These are phyloP conservation scores for Aspergillus pseudotamarii DNA, from an alignment of 2,329 filamentous ascomycete species.

Conservation along the genomic window DNA sequence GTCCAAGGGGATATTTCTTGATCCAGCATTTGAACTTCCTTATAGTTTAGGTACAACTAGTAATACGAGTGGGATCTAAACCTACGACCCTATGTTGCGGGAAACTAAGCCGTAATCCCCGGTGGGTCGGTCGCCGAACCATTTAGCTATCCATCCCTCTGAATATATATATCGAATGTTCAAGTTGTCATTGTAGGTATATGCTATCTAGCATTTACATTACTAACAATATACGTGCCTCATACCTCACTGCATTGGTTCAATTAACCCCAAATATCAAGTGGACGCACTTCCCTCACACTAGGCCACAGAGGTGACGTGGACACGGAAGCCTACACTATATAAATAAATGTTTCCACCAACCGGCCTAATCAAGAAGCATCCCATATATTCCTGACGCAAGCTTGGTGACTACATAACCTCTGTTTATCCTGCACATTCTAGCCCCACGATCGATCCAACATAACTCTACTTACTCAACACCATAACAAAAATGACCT, in stretches of 20 bases:
- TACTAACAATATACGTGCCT: neutral
- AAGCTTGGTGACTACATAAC: neutral
- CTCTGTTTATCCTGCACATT: neutral
- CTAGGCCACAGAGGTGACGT: neutral
- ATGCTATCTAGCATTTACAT: neutral
- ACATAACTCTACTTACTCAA: too few relatives aligned
- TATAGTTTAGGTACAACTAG: too few relatives aligned
- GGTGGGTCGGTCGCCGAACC: too few relatives aligned
- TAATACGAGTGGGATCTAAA: too few relatives aligned
- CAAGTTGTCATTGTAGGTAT: neutral
- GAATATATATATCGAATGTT: too few relatives aligned
- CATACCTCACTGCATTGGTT: too few relatives aligned
- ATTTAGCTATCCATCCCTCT: too few relatives aligned
- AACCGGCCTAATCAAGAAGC: neutral
- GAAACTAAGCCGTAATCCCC: too few relatives aligned
- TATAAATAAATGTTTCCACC: neutral
- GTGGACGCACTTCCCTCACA: neutral
- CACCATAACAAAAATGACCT: neutral
- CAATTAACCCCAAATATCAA: neutral
- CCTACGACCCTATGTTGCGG: too few relatives aligned
- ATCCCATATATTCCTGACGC: neutral
- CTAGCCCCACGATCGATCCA: too few relatives aligned
- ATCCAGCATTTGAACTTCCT: too few relatives aligned
- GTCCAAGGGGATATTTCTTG: too few relatives aligned
- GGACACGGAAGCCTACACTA: neutral